Evolutionary conservation across 1,284 basidiomycete species (phyloP).

Genomic region (Caloboletus firmus): DNA sequence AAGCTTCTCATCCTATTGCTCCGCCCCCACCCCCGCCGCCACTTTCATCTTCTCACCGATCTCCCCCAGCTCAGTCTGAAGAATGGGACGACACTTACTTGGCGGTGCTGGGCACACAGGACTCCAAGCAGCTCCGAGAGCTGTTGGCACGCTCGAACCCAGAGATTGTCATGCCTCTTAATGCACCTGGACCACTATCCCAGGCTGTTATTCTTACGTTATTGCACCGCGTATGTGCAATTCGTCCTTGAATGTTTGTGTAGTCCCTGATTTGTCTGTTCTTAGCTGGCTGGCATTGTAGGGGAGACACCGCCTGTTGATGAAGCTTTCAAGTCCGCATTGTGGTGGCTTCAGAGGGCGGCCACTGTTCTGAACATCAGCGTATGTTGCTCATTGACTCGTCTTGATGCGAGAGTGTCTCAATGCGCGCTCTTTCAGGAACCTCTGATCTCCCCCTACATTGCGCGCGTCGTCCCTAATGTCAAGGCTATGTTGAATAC

Average conservation of each 20-base stretch:
- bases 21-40: conserved; percentile 65
- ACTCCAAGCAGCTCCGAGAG: conserved; percentile 68
- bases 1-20: conserved; percentile 71
- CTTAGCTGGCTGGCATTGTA: conserved; percentile 66
- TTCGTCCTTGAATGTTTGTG: neutral
- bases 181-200: conserved; percentile 64
- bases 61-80: conserved; percentile 61
- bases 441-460: conserved; percentile 76
- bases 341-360: conserved; percentile 83
- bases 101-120: conserved; percentile 69
- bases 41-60: conserved; percentile 42
- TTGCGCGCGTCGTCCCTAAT: conserved; percentile 73
- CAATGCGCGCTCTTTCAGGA: conserved; percentile 46
- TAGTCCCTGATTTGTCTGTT: conserved; percentile 9
- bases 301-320: conserved; percentile 73
- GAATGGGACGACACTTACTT: conserved; percentile 83
- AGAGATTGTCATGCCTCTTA: conserved; percentile 74
- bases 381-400: conserved; percentile 40
- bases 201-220: conserved; percentile 80
- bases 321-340: conserved; percentile 72
- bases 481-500: conserved; percentile 72
- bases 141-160: conserved; percentile 70
- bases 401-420: conserved; percentile 3
- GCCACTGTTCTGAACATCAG: conserved; percentile 67
- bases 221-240: conserved; percentile 66